A percentile compares a stretch with the other conserved stretches of the same genome.
These are phyloP conservation scores for Diaporthe caulivora DNA, from an alignment of 2,329 filamentous ascomycete genomes.

Conservation along the genomic window DNA sequence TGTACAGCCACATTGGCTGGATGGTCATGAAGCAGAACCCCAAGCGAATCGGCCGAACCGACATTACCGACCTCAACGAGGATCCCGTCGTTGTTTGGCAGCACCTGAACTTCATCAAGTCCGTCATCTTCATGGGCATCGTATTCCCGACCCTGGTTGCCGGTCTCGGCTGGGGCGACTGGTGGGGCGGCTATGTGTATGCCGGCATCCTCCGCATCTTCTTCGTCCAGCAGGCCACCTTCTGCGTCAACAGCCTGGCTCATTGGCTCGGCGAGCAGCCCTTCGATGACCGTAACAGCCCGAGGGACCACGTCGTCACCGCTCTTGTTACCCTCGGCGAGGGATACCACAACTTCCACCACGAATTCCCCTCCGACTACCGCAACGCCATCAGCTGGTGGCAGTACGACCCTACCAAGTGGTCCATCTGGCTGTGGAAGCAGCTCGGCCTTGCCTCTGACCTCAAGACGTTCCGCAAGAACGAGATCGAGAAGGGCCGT, in stretches of 20 bases:
- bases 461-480: constrained; percentile 90
- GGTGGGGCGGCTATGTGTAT: constrained; percentile 85
- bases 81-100: constrained; percentile 89
- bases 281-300: constrained; percentile 92
- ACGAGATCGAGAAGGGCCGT: constrained; percentile 93
- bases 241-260: constrained; percentile 91
- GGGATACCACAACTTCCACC: constrained; percentile 96
- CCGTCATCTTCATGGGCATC: constrained; percentile 81
- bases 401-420: constrained; percentile 94
- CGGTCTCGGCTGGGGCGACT: constrained; percentile 85
- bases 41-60: constrained; percentile 87
- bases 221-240: constrained; percentile 92
- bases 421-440: constrained; percentile 89
- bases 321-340: constrained; percentile 85
- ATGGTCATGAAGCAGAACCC: constrained; percentile 96
- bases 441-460: constrained; percentile 86
- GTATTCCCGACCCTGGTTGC: constrained; percentile 81
- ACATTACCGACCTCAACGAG: constrained; percentile 90
- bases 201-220: constrained; percentile 88
- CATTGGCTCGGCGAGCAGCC: constrained; percentile 94
- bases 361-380: constrained; percentile 94
- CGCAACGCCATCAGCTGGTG: constrained; percentile 92
- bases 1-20: constrained; percentile 89
- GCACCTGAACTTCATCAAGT: constrained; percentile 87
- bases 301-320: constrained; percentile 88